Conservation (phyloP, 768 basidiomycete genomes). For the Erythrobasidium yunnanense region DNA sequence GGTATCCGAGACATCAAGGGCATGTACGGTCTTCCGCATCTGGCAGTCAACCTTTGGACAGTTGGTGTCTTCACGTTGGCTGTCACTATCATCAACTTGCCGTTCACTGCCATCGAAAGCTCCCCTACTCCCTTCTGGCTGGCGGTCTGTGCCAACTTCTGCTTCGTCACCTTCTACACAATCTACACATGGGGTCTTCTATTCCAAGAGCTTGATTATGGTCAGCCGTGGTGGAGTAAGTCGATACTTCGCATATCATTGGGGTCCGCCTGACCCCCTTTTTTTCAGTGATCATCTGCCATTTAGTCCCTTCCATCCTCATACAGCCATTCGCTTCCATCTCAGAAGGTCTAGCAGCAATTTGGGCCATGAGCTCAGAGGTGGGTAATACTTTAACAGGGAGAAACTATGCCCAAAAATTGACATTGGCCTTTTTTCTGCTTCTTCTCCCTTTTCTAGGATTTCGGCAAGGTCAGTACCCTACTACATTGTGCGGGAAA, state of each 20-base stretch:
- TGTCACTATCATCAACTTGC: constrained; percentile 40
- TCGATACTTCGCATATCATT: too few species aligned
- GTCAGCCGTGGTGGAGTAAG: constrained; percentile 39
- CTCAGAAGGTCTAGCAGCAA: constrained; percentile 39
- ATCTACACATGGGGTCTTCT: constrained; percentile 39
- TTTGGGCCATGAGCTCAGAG: constrained; percentile 38
- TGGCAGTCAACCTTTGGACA: constrained; percentile 40
- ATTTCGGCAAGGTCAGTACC: constrained; percentile 12
- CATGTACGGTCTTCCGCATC: constrained; percentile 39
- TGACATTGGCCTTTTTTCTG: too few species aligned
- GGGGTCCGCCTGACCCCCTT: too few species aligned
- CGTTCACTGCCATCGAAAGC: constrained; percentile 39
- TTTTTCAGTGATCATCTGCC: constrained; percentile 34
- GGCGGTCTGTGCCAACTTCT: constrained; percentile 40
- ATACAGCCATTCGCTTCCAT: constrained; percentile 40
- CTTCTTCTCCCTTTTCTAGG: too few species aligned
- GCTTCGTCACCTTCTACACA: constrained; percentile 39
- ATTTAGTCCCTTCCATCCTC: constrained; percentile 35
- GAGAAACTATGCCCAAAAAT: too few species aligned
- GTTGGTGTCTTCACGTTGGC: constrained; percentile 39
- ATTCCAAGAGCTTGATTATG: constrained; percentile 37
- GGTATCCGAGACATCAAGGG: constrained; percentile 38
- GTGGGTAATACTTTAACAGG: too few species aligned
- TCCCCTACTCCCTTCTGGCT: constrained; percentile 40
- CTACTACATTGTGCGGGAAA: background rate